Base-by-base conservation (phyloP, 306 rosid species). In the Casuarina equisetifolia region DNA sequence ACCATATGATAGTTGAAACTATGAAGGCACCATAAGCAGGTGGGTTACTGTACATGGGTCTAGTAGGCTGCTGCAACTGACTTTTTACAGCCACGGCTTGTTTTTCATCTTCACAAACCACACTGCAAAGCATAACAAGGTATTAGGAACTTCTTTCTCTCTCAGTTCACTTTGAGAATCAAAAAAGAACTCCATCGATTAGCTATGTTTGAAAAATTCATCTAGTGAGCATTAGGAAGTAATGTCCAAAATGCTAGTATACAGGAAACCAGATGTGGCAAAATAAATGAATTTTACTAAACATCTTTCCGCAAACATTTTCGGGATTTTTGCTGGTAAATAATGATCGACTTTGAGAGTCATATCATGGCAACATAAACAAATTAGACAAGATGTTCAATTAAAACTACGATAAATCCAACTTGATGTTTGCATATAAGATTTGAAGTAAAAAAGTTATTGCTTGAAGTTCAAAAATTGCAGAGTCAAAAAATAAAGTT, bases 1-100 rank as follows among this genome's bases (percentile, higher is more conserved):
- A 25, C 32, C 32, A 25, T 25, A 25, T 0, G 32, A 95, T 84
- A 4, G 86, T 95, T 74, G 97, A 88, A 81, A 91, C 98, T 17
- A 92, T 11, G 42, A 89, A 86, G 1, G 98, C 95, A 75, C 97
- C 98, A 71, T 95, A 97, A 78, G 92, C 76, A 76, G 98, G 97
- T 20, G 98, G 98, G 59, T 91, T 95, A 78, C 98, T 95, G 68
- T 95, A 95, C 98, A 92, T 95, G 72, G 98, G 97, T 85, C 98
- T 87, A 73, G 95, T 89, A 85, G 92, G 90, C 80, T 77, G 86
- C 91, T 92, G 98, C 86, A 95, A 82, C 82, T 92, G 98, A 74
- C 96, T 95, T 88, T 92, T 95, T 55, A 92, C 98, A 61, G 97
- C 96, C 78, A 90, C 88, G 0, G 97, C 97, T 86, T 95, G 97